These are phyloP conservation scores for Tetrastigma voinierianum DNA, from an alignment of 164 flowering plant genomes.

Conservation along the genomic window DNA sequence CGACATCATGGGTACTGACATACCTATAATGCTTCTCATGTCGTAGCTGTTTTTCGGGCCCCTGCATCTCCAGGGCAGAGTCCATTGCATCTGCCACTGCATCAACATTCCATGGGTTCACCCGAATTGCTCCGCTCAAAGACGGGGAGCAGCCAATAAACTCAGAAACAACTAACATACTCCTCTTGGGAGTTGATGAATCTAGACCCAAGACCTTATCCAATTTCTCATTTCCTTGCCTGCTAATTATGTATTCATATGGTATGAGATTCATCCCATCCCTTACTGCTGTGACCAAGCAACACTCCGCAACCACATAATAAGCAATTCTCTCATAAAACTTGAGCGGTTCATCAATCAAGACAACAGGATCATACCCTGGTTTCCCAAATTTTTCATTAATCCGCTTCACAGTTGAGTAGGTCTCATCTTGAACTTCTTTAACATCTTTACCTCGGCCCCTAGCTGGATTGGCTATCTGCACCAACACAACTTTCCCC, in stretches of 20 bases:
- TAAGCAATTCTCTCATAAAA: conserved; percentile 64
- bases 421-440: conserved; percentile 64
- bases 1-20: conserved; percentile 76
- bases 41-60: conserved; percentile 62
- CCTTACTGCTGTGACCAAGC: conserved; percentile 71
- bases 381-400: conserved; percentile 52
- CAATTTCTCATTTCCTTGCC: conserved; percentile 61
- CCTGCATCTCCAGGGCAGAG: conserved; percentile 50
- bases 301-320: conserved; percentile 71
- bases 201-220: conserved; percentile 46
- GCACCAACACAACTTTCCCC: conserved; percentile 73
- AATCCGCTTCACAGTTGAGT: conserved; percentile 47
- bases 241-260: conserved; percentile 61
- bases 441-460: conserved; percentile 70
- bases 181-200: conserved; percentile 47
- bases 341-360: conserved; percentile 50
- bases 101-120: conserved; percentile 81
- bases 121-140: conserved; percentile 75
- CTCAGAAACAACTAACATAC: conserved; percentile 76
- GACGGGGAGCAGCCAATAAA: conserved; percentile 85
- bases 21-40: conserved; percentile 78
- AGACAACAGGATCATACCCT: conserved; percentile 55
- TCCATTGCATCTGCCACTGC: conserved; percentile 78
- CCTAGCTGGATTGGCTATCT: conserved; percentile 76
- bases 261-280: conserved; percentile 88